phyloP scores from a whole-genome alignment of 441 rosid genomes.

The Jatropha podagrica region DNA sequence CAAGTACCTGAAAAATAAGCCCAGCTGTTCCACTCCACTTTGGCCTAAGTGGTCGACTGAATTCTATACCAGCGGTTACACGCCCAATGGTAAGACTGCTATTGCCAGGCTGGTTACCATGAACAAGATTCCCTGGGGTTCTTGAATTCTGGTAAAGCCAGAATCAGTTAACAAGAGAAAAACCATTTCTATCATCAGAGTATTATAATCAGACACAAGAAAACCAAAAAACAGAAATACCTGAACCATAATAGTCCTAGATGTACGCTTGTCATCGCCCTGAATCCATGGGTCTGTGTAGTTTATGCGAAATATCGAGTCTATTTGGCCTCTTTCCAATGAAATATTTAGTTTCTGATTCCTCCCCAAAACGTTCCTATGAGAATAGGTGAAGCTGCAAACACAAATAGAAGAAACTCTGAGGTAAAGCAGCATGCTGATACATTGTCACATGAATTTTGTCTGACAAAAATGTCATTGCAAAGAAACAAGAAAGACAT shows the following conservation, averaged over 20 bases:
- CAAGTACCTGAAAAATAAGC: slow-evolving; percentile 76
- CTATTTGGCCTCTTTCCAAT: slow-evolving; percentile 88
- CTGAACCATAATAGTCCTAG: slow-evolving; percentile 90
- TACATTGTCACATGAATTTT: background rate
- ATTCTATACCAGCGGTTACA: slow-evolving; percentile 83
- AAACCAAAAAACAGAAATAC: slow-evolving; percentile 30
- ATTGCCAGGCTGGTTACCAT: slow-evolving; percentile 69
- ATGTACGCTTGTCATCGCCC: slow-evolving; percentile 88
- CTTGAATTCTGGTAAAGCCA: slow-evolving; percentile 68
- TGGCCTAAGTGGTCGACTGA: slow-evolving; percentile 89
- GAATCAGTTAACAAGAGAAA: slow-evolving; percentile 22
- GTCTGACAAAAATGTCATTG: background rate
- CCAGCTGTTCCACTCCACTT: slow-evolving; percentile 95
- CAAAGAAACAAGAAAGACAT: background rate
- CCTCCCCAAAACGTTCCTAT: slow-evolving; percentile 87
- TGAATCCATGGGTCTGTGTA: slow-evolving; percentile 99
- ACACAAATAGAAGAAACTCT: slow-evolving; percentile 20
- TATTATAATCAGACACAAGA: slow-evolving; percentile 14
- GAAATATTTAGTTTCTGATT: slow-evolving; percentile 92
- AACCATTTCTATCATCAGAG: slow-evolving; percentile 14
- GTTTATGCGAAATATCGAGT: slow-evolving; percentile 84
- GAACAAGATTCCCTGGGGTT: slow-evolving; percentile 91
- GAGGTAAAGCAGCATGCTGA: slow-evolving; percentile 13
- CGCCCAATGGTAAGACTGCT: slow-evolving; percentile 71
- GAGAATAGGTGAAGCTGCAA: slow-evolving; percentile 95